Base-by-base conservation (phyloP, 2,329 filamentous ascomycete genomes). In the Cytospora chrysosperma region DNA sequence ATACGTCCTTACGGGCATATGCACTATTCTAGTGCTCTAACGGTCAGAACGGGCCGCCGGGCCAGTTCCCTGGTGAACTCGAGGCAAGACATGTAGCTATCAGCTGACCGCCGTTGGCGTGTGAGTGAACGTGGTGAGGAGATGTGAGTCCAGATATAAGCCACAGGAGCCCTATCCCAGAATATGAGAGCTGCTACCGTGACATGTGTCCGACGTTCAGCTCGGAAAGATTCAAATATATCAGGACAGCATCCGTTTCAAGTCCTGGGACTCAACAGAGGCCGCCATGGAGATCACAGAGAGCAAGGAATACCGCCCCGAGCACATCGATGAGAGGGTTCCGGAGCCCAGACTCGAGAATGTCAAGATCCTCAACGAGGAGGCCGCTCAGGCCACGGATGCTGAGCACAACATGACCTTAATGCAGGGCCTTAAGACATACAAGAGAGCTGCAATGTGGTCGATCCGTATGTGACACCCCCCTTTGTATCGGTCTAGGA, bases 371-470 rank as follows among this genome's bases (percentile, higher is more conserved):
- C 73, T 78, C 64, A 75, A 73, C 64, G 72, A 73, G 2, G 75
- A 73, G 28, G 77, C 77, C 40, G 70, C 72, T 6, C 73, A 76
- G 64, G 71, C 72, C 24, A 78, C 75, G 12, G 71, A 71, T 28
- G 69, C 73, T 49, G 76, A 78, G 64, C 76, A 78, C 65, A 77
- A 69, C 69, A 64, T 75, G 51, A 69, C 71, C 21, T 65, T 78
- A 47, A 59, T 70, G 37, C 70, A 77, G 59, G 76, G 69, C 7
- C 66, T 78, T 59, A 76, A 73, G 70, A 78, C 75, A 4, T 77
- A 78, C 72, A 77, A 73, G 69, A 71, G 72, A 8, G 76, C 76
- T 37, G 75, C 75, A 0, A 70, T 78, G 24, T 78, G 76, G 76
- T 77, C 76, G 4, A 72, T 78, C 21, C 56, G 75, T 78, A 63